Percentiles rank a stretch among this genome's conserved stretches.
phyloP scores from a whole-genome alignment of 1,284 basidiomycete species.

The Pterulicium gracile region DNA sequence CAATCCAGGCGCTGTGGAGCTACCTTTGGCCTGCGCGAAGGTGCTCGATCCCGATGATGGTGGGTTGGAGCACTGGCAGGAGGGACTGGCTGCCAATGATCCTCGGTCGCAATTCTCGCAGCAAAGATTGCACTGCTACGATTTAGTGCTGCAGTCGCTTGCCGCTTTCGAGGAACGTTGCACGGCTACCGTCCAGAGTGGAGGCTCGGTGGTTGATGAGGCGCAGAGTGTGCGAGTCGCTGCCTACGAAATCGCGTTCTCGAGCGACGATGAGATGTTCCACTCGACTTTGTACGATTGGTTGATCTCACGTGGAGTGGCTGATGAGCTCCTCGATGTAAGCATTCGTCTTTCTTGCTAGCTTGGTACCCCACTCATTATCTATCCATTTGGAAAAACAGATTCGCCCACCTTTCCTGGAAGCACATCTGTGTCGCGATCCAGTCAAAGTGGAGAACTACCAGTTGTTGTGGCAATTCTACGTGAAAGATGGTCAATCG shows the following conservation, averaged over 20 bases:
- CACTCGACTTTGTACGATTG: slow-evolving; percentile 94
- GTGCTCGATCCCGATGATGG: slow-evolving; percentile 71
- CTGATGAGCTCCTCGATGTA: slow-evolving; percentile 87
- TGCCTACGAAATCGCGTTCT: slow-evolving; percentile 77
- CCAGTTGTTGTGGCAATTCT: slow-evolving; percentile 94
- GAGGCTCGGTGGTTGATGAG: slow-evolving; percentile 29
- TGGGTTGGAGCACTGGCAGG: slow-evolving; percentile 72
- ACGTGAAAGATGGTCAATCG: slow-evolving; percentile 84
- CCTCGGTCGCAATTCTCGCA: slow-evolving; percentile 49
- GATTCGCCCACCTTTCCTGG: slow-evolving; percentile 79
- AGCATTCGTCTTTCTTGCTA: slow-evolving; percentile 13
- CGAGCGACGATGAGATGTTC: slow-evolving; percentile 85
- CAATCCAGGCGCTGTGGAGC: slow-evolving; percentile 65
- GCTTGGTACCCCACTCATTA: slow-evolving; percentile 4
- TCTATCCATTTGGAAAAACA: too few species aligned
- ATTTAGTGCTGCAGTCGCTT: slow-evolving; percentile 74
- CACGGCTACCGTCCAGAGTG: slow-evolving; percentile 15
- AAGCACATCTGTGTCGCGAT: slow-evolving; percentile 77
- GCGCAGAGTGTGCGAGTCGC: slow-evolving; percentile 58
- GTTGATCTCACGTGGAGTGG: slow-evolving; percentile 71
- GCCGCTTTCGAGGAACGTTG: slow-evolving; percentile 60
- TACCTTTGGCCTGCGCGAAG: slow-evolving; percentile 79
- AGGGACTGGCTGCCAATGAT: slow-evolving; percentile 54
- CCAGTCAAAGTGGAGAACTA: slow-evolving; percentile 76
- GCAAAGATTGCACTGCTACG: slow-evolving; percentile 69